Evolutionary conservation across 2,329 filamentous ascomycete species (phyloP), one percentile per base, ranked within the genome.

Genomic region (Raffaelea albimanens): DNA sequence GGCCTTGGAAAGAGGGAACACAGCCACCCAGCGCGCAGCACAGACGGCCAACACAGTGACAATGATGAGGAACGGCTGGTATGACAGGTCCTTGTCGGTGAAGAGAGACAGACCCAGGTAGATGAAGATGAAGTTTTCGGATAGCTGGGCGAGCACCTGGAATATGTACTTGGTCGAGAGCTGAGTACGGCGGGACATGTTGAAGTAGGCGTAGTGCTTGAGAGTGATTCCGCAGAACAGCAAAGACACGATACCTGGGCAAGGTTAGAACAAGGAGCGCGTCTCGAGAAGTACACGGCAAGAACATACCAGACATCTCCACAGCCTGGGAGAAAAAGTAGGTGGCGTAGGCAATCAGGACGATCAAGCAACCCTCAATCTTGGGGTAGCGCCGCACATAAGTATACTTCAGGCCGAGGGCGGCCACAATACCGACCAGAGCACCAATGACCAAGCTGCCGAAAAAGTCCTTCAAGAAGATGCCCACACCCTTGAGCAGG

Each of bases 81-180:
- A 98, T 50, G 87, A 81, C 21, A 96, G 74, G 44, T 87, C 80
- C 45, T 82, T 82, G 58, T 97, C 90, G 3, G 93, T 96, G 64
- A 98, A 97, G 23, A 98, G 75, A 1, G 93, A 94, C 3, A 98
- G 73, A 5, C 93, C 93, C 0, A 98, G 80, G 61, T 98, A 98
- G 64, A 98, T 98, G 70, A 98, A 98, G 66, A 98, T 98, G 63
- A 98, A 98, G 66, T 98, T 98, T 68, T 98, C 93, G 0, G 91
- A 95, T 41, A 98, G 69, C 65, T 98, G 93, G 3, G 93, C 87
- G 57, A 94, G 83, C 52, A 95, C 83, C 63, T 95, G 88, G 69
- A 98, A 98, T 49, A 96, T 77, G 67, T 95, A 98, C 65, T 98
- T 98, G 45, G 93, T 98, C 16, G 93, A 95, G 53, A 98, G 82